Base-by-base conservation (phyloP, 352 stramenopile species). In the Pythium oligandrum region DNA sequence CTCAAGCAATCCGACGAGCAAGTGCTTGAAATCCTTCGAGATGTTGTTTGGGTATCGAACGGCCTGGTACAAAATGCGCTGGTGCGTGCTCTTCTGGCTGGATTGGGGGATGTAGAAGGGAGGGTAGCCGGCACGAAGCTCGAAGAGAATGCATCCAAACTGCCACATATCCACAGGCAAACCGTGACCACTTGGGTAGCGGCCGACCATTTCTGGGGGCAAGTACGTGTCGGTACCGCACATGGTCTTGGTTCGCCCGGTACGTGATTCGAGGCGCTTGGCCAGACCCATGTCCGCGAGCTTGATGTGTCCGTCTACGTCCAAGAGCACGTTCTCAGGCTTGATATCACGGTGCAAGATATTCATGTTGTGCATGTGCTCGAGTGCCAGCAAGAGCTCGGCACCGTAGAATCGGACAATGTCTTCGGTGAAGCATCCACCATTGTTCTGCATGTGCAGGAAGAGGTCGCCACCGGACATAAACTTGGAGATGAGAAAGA, bases 401-500 rank as follows among this genome's bases (percentile, higher is more conserved):
- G 87, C 76, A 6, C 78, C 86, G 64, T 96, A 96, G 53, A 96
- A 96, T 6, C 69, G 64, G 3, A 95, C 84, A 8, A 78, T 73
- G 37, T 83, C 70, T 48, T 96, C 81, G 12, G 66, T 66, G 40
- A 95, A 91, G 50, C 71, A 87, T 2, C 85, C 85, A 51, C 83
- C 83, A 46, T 86, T 77, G 63, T 91, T 90, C 59, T 93, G 83
- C 81, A 95, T 88, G 62, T 95, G 83, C 43, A 92, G 52, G 53
- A 95, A 95, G 33, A 99, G 73, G 66, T 99, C 96, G 6, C 97
- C 97, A 6, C 97, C 97, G 5, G 95, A 83, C 84, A 98, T 98
- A 66, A 99, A 99, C 70, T 98, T 97, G 31, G 98, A 95, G 30
- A 98, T 91, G 31, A 99, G 71, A 63, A 98, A 99, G 4, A 99